These are phyloP conservation scores for Talaromyces amestolkiae DNA, from an alignment of 2,329 filamentous ascomycete genomes.

Conservation along the genomic window DNA sequence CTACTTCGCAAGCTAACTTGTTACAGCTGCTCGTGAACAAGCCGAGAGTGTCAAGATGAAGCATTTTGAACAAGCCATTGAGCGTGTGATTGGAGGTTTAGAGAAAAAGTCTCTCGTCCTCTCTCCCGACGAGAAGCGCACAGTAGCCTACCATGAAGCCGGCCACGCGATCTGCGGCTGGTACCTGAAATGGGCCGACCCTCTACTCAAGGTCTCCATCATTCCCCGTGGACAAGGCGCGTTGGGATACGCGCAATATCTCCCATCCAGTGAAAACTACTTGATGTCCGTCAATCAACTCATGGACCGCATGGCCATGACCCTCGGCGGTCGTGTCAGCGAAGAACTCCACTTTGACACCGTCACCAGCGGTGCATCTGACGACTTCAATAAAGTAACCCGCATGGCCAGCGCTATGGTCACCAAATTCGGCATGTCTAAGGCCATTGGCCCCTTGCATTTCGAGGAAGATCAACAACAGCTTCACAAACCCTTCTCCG, in stretches of 20 bases:
- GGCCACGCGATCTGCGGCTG: slow-evolving; percentile 98
- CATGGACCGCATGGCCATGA: slow-evolving; percentile 99
- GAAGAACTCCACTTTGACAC: slow-evolving; percentile 97
- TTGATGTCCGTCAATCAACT: slow-evolving; percentile 93
- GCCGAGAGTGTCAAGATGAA: slow-evolving; percentile 78
- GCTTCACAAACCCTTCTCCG: slow-evolving; percentile 91
- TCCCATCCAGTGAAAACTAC: slow-evolving; percentile 88
- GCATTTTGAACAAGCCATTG: slow-evolving; percentile 96
- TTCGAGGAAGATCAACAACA: slow-evolving; percentile 81
- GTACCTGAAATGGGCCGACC: slow-evolving; percentile 96
- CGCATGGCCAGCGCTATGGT: slow-evolving; percentile 96
- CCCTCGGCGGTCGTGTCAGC: slow-evolving; percentile 87
- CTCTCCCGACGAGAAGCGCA: slow-evolving; percentile 88
- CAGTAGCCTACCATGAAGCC: slow-evolving; percentile 96
- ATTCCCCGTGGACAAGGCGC: slow-evolving; percentile 93
- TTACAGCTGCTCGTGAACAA: slow-evolving; percentile 73
- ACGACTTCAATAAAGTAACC: slow-evolving; percentile 98
- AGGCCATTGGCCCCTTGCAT: slow-evolving; percentile 88
- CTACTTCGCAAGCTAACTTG: slow-evolving; percentile 39
- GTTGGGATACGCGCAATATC: slow-evolving; percentile 92
- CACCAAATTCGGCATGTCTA: slow-evolving; percentile 98
- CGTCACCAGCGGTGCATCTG: slow-evolving; percentile 89
- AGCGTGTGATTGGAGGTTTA: slow-evolving; percentile 91
- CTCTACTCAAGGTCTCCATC: slow-evolving; percentile 95
- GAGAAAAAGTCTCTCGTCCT: slow-evolving; percentile 97